Base-by-base conservation (phyloP, 73 alveolate species). In the Blepharisma stoltei region DNA sequence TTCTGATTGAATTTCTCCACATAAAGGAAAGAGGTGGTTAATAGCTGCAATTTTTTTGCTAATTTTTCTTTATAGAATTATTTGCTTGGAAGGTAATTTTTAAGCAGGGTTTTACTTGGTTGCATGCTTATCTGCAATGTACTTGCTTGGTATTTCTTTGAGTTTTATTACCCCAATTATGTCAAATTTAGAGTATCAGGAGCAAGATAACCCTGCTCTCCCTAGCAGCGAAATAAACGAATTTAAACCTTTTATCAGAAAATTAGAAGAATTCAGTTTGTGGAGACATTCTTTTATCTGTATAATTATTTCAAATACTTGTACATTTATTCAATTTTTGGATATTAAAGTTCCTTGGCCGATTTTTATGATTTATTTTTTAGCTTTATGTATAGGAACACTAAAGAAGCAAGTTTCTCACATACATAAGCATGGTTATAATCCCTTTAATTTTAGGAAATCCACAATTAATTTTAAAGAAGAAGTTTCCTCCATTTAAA, bases 331-430 rank as follows among this genome's bases (percentile, higher is more conserved):
- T 70, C 65, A 70, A 37, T 37, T 20, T 37, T 79, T 79, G 47
- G 83, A 79, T 79, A 70, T 79, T 5, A 77, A 77, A 23, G 83
- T 71, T 44, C 67, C 67, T 69, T 79, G 81, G 81, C 81, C 81
- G 18, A 50, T 71, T 11, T 71, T 71, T 44, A 20, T 71, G 23
- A 67, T 71, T 11, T 79, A 79, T 69, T 79, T 79, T 52, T n/a
- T 52, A 52, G 23, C 23, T 20, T 20, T 52, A 52, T 52, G 18
- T 3, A 52, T 20, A 52, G 18, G 18, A n/a, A 20, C 67, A 1
- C 18, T 52, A 20, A 52, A 20, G 23, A 52, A 52, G 23, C 67
- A 52, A 52, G 3, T 52, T n/a, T 14, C 67, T 1, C 67, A 52
- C 67, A 52, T 52, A 20, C 23, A n/a, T 52, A 52, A 52, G 67